These are phyloP conservation scores for Neurospora tetrasperma DNA, from an alignment of 495 filamentous ascomycete species.

Conservation along the genomic window DNA sequence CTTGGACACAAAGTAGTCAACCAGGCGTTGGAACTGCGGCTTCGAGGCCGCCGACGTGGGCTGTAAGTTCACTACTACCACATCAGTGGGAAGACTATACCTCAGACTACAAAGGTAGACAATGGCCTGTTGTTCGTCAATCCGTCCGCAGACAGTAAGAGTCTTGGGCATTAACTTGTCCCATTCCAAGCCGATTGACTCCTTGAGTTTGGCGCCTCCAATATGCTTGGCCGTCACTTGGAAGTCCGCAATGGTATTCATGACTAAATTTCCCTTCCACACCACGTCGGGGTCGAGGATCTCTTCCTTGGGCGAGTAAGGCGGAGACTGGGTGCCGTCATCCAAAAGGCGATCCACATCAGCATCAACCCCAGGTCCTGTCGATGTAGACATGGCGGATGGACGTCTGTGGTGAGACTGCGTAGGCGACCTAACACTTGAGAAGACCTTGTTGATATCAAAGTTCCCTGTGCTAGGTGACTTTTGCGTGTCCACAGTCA, in stretches of 20 bases:
- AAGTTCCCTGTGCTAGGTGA: conserved; percentile 45
- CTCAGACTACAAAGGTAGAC: conserved; percentile 79
- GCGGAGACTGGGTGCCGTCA: conserved; percentile 70
- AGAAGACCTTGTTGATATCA: conserved; percentile 63
- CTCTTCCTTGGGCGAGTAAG: conserved; percentile 62
- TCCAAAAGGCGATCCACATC: conserved; percentile 89
- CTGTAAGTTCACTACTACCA: conserved; percentile 57
- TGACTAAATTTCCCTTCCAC: conserved; percentile 72
- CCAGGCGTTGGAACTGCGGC: conserved; percentile 56
- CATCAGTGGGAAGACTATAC: conserved; percentile 61
- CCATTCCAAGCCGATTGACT: conserved; percentile 50
- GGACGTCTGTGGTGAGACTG: conserved; percentile 23
- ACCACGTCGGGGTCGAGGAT: conserved; percentile 58
- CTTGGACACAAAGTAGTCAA: conserved; percentile 68
- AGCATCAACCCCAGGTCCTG: conserved; percentile 55
- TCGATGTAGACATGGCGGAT: conserved; percentile 34
- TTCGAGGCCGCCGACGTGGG: conserved; percentile 40
- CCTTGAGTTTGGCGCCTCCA: conserved; percentile 65
- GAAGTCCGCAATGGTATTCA: conserved; percentile 68
- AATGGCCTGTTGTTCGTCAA: conserved; percentile 66
- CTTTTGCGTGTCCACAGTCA: conserved; percentile 41
- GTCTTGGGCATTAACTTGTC: conserved; percentile 54
- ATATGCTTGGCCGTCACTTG: conserved; percentile 68
- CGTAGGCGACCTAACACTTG: conserved; percentile 52
- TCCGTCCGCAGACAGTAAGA: conserved; percentile 72